Percentiles rank a stretch among this genome's conserved stretches.
These are phyloP conservation scores for Eudorina sp. DNA, from an alignment of 139 green algal species.

Conservation along the genomic window DNA sequence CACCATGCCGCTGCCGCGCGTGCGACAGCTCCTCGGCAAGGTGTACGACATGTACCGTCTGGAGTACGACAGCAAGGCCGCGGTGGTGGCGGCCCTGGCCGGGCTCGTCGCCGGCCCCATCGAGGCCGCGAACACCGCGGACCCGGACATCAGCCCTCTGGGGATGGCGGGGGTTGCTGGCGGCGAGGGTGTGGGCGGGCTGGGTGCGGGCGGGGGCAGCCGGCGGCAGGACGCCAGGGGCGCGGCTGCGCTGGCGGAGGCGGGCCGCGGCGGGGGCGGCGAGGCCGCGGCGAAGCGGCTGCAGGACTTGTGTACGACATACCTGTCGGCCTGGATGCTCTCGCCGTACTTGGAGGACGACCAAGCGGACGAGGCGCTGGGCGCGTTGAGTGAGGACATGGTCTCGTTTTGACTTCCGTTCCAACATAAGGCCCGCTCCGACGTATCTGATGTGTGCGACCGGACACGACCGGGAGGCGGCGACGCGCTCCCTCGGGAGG, in stretches of 20 bases:
- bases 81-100: neutral
- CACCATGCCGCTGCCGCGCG: slow-evolving; percentile 16
- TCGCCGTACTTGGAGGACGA: slow-evolving; percentile 41
- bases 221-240: neutral
- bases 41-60: slow-evolving; percentile 32
- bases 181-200: neutral
- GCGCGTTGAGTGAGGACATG: slow-evolving; percentile 27
- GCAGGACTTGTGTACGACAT: slow-evolving; percentile 37
- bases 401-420: slow-evolving; percentile 28
- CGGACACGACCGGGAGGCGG: no score
- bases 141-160: no score
- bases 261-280: neutral
- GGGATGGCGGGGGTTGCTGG: neutral
- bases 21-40: slow-evolving; percentile 25
- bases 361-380: slow-evolving; percentile 36
- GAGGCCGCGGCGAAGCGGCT: neutral
- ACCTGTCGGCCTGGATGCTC: slow-evolving; percentile 35
- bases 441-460: no score
- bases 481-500: no score
- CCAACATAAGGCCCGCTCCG: no score
- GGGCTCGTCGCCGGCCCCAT: neutral
- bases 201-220: no score
- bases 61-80: slow-evolving; percentile 44
- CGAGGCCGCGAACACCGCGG: neutral
- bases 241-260: slow-evolving; percentile 13